phyloP scores from a whole-genome alignment of 352 stramenopile genomes.

The Lagenidium giganteum region DNA sequence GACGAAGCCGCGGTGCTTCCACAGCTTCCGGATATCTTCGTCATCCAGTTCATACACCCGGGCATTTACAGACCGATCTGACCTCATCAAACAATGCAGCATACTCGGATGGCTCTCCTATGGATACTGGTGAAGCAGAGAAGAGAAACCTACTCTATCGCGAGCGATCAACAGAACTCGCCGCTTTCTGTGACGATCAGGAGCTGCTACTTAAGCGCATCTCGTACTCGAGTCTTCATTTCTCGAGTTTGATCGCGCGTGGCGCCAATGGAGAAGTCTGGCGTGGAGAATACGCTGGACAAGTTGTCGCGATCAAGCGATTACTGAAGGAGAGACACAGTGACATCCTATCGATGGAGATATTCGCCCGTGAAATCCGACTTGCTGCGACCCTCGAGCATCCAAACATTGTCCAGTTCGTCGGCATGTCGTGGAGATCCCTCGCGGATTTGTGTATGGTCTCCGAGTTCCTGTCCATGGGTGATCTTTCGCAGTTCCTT shows the following conservation, averaged over 20 bases:
- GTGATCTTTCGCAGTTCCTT: slow-evolving; percentile 22
- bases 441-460: slow-evolving; percentile 29
- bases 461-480: slow-evolving; percentile 34
- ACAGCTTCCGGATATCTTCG: not conserved
- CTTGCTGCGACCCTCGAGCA: slow-evolving; percentile 34
- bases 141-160: slow-evolving; percentile 16
- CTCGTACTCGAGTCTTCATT: slow-evolving; percentile 13
- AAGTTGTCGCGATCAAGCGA: slow-evolving; percentile 24
- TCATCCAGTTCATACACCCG: too few relatives aligned
- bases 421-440: slow-evolving; percentile 40
- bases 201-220: slow-evolving; percentile 18
- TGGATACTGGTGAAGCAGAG: slow-evolving; percentile 3
- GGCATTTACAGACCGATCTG: too few relatives aligned
- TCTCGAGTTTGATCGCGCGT: slow-evolving; percentile 8
- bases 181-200: slow-evolving; percentile 16
- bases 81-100: not conserved
- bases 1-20: not conserved
- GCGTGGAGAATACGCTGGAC: slow-evolving; percentile 15
- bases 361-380: slow-evolving; percentile 21
- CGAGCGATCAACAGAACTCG: slow-evolving; percentile 8
- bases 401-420: slow-evolving; percentile 29
- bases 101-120: slow-evolving; percentile 1
- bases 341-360: slow-evolving; percentile 10
- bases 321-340: slow-evolving; percentile 14
- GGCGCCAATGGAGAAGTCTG: slow-evolving; percentile 22